These are phyloP conservation scores for Diplodia mutila DNA, from an alignment of 2,329 filamentous ascomycete species.

Conservation along the genomic window DNA sequence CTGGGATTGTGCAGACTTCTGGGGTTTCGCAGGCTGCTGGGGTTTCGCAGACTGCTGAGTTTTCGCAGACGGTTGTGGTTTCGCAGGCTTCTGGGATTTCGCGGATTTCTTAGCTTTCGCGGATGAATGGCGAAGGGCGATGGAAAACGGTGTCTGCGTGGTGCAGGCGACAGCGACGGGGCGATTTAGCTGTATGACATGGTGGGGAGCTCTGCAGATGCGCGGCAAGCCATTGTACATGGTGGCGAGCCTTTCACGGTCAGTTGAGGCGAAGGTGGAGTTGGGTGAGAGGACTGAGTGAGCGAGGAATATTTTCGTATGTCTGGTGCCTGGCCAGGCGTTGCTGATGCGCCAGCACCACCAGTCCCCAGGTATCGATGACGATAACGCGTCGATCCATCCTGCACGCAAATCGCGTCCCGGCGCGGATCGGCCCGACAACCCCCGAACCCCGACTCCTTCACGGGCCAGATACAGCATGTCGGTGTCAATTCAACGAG, in stretches of 20 bases:
- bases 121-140: constrained; percentile 36
- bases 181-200: constrained; percentile 27
- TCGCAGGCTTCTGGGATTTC: not conserved
- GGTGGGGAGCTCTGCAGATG: constrained; percentile 36
- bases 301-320: not conserved
- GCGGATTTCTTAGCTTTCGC: constrained; percentile 44
- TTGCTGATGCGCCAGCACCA: not conserved
- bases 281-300: not conserved
- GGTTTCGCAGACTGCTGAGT: too few relatives aligned
- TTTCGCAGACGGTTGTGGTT: too few relatives aligned
- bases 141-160: constrained; percentile 24
- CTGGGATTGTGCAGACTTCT: too few relatives aligned
- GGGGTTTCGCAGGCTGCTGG: too few relatives aligned
- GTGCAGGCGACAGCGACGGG: constrained; percentile 31
- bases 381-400: constrained; percentile 1
- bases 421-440: constrained; percentile 7
- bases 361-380: not conserved
- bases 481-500: not conserved
- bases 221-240: constrained; percentile 46
- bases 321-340: not conserved
- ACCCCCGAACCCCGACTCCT: not conserved
- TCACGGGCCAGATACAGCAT: too few relatives aligned
- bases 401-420: constrained; percentile 9
- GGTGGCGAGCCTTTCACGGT: constrained; percentile 31
- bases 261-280: not conserved